Evolutionary conservation across 306 rosid genomes (phyloP).

Genomic region (Lithocarpus polystachyus): DNA sequence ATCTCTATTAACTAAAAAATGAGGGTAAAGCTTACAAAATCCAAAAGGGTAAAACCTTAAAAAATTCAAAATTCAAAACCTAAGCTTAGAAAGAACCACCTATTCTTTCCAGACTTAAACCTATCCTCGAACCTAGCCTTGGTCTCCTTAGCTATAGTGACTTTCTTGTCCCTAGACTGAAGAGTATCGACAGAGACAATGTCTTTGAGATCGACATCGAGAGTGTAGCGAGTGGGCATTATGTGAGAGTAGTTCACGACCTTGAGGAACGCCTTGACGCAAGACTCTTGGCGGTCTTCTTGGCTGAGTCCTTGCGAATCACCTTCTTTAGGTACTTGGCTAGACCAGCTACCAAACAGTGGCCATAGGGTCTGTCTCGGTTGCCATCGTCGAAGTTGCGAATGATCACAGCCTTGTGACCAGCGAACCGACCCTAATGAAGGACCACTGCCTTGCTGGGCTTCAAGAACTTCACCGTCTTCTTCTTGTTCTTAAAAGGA

Average conservation of each 20-base stretch:
- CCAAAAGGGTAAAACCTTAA: background rate
- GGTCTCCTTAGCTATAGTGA: constrained; percentile 19
- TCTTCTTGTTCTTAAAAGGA: background rate
- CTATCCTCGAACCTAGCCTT: constrained; percentile 26
- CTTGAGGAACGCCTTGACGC: constrained; percentile 30
- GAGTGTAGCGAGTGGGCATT: constrained; percentile 35
- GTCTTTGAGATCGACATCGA: constrained; percentile 29
- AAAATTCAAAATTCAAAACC: background rate
- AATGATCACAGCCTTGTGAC: constrained; percentile 31
- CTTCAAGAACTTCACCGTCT: constrained; percentile 28
- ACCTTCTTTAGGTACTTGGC: constrained; percentile 27
- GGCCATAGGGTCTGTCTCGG: constrained; percentile 30
- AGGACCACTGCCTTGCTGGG: constrained; percentile 26
- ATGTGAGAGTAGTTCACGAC: constrained; percentile 18
- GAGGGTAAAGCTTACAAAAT: too few relatives aligned
- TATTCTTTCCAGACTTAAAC: constrained; percentile 30
- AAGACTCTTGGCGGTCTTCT: too few relatives aligned
- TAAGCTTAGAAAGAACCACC: constrained; percentile 31
- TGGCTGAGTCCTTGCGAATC: constrained; percentile 28
- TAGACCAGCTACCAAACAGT: constrained; percentile 28
- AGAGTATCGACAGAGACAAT: constrained; percentile 8
- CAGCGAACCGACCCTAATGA: constrained; percentile 22
- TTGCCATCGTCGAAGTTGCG: constrained; percentile 27
- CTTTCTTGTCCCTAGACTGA: constrained; percentile 22
- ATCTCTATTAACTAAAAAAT: background rate